These are phyloP conservation scores for Thielaviopsis populi DNA, from an alignment of 2,329 filamentous ascomycete genomes.

Conservation along the genomic window DNA sequence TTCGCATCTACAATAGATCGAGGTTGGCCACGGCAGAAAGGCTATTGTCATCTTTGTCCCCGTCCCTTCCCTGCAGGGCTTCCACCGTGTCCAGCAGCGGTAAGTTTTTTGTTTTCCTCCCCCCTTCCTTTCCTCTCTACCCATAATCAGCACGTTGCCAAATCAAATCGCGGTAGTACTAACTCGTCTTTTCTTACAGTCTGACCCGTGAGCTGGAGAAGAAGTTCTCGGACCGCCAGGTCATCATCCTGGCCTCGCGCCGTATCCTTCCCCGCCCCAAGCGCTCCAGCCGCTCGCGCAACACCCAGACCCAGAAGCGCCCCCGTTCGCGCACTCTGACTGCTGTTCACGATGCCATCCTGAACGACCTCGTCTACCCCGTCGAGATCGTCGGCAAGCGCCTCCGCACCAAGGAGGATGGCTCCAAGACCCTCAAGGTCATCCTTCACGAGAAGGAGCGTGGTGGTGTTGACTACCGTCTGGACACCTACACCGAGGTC, in stretches of 20 bases:
- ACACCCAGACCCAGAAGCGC: slow-evolving; percentile 96
- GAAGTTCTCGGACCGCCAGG: slow-evolving; percentile 99
- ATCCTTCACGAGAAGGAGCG: slow-evolving; percentile 99
- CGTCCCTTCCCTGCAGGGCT: slow-evolving; percentile 92
- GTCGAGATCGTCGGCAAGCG: slow-evolving; percentile 99
- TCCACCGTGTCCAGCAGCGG: slow-evolving; percentile 99
- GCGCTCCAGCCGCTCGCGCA: slow-evolving; percentile 92
- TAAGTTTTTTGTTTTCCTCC: slow-evolving; percentile 41
- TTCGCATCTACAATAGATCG: slow-evolving; percentile 65
- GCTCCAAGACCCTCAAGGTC: slow-evolving; percentile 96
- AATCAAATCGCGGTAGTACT: slow-evolving; percentile 16
- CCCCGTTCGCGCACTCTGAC: slow-evolving; percentile 95
- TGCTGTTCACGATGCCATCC: slow-evolving; percentile 96
- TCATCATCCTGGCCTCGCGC: slow-evolving; percentile 96
- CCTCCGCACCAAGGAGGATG: slow-evolving; percentile 95
- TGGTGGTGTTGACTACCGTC: slow-evolving; percentile 96
- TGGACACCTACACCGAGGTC: slow-evolving; percentile 99
- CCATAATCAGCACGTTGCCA: not conserved
- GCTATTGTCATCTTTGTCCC: slow-evolving; percentile 99
- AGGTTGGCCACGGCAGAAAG: slow-evolving; percentile 99
- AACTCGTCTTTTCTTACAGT: slow-evolving; percentile 38
- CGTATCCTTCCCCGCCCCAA: slow-evolving; percentile 97
- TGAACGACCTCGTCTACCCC: slow-evolving; percentile 95
- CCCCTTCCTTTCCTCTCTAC: not conserved
- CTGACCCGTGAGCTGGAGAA: slow-evolving; percentile 99